These are phyloP conservation scores for Psilocybe cubensis DNA, from an alignment of 768 basidiomycete species.

Conservation along the genomic window DNA sequence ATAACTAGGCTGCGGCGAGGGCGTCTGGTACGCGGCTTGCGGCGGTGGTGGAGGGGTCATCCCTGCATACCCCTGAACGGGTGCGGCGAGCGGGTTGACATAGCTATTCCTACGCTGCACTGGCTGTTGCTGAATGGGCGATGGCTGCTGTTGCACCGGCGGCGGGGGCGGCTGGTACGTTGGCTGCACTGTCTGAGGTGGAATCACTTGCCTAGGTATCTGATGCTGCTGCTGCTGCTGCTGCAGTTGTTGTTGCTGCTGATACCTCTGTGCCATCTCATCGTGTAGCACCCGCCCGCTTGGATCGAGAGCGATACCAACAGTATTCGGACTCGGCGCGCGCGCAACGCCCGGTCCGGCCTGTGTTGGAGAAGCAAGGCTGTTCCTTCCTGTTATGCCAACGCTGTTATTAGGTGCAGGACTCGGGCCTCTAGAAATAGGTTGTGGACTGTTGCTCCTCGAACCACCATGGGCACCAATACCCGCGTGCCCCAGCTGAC, in stretches of 20 bases:
- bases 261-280: conserved; percentile 68
- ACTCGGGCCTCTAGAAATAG: conserved; percentile 57
- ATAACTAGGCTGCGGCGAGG: conserved; percentile 40
- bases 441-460: conserved; percentile 64
- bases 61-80: conserved; percentile 38
- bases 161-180: conserved; percentile 32
- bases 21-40: conserved; percentile 37
- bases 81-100: conserved; percentile 24
- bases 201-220: neutral
- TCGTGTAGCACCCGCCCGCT: conserved; percentile 83
- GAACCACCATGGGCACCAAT: conserved; percentile 81
- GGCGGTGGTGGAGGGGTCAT: conserved; percentile 41
- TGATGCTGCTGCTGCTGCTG: conserved; percentile 28
- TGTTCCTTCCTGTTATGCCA: conserved; percentile 39
- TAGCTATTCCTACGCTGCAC: conserved; percentile 40
- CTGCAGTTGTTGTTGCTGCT: conserved; percentile 42
- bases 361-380: conserved; percentile 43
- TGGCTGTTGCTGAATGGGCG: conserved; percentile 28
- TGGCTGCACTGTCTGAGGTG: conserved; percentile 22
- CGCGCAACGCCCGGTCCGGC: conserved; percentile 40
- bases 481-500: conserved; percentile 74
- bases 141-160: conserved; percentile 22
- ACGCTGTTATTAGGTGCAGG: conserved; percentile 35
- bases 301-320: conserved; percentile 84
- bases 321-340: conserved; percentile 74